A percentile compares a stretch with the other conserved stretches of the same genome.
These are phyloP conservation scores for Anacardium occidentale DNA, from an alignment of 345 rosid genomes.

Conservation along the genomic window DNA sequence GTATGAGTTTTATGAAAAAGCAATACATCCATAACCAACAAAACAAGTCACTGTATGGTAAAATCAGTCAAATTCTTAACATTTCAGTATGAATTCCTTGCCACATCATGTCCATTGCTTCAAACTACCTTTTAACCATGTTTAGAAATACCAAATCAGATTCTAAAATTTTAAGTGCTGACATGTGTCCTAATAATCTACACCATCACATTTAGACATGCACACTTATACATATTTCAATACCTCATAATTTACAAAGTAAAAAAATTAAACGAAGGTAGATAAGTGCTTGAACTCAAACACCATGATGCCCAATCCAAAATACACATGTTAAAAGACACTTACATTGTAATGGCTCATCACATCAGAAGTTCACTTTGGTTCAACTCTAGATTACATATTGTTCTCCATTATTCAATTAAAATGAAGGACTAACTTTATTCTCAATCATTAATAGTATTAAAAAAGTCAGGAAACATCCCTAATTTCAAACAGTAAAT, in stretches of 20 bases:
- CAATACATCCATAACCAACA: slow-evolving; percentile 5
- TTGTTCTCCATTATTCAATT: neutral
- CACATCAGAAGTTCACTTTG: neutral
- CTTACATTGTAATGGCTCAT: neutral
- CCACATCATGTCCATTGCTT: neutral
- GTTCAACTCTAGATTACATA: neutral
- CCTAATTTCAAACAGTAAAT: slow-evolving; percentile 7
- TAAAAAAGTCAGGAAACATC: neutral
- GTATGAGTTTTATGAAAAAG: neutral
- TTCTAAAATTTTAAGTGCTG: neutral
- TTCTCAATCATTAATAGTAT: neutral
- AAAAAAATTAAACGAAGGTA: neutral
- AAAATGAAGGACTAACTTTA: neutral
- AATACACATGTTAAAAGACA: neutral
- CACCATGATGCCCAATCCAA: neutral
- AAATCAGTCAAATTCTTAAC: neutral
- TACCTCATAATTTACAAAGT: neutral
- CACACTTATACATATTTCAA: neutral
- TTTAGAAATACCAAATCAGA: neutral
- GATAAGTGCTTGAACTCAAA: neutral
- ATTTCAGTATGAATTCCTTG: neutral
- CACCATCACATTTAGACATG: no score
- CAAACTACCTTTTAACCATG: neutral
- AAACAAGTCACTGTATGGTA: neutral
- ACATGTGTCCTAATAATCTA: neutral